Evolutionary conservation across 306 rosid genomes (phyloP).

Genomic region (Clitoria ternatea): DNA sequence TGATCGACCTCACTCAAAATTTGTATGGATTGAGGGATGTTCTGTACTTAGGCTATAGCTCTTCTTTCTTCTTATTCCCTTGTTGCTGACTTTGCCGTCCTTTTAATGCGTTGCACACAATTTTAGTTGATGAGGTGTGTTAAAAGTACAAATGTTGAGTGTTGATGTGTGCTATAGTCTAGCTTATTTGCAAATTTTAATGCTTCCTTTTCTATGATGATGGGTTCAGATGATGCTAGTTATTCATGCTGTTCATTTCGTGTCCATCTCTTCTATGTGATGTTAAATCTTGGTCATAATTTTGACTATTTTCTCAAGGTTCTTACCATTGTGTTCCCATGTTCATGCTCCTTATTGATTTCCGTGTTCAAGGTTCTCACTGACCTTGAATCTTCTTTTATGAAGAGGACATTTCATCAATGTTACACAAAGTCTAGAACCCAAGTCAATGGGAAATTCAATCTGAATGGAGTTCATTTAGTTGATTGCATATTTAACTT

Average conservation of each 20-base stretch:
- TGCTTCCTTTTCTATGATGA: background rate
- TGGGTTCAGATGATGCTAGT: background rate
- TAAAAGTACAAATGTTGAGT: background rate
- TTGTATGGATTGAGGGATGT: background rate
- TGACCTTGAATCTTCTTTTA: background rate
- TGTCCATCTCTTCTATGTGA: background rate
- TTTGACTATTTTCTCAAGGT: background rate
- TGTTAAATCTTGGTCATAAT: background rate
- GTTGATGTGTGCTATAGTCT: background rate
- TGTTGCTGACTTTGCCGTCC: background rate
- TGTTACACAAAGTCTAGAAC: too few relatives aligned
- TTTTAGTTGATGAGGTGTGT: background rate
- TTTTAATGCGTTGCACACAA: background rate
- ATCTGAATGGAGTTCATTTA: background rate
- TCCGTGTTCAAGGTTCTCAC: background rate
- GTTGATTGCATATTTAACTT: background rate
- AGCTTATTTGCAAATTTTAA: background rate
- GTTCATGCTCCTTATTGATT: too few relatives aligned
- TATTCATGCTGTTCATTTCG: background rate
- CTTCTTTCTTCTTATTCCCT: background rate
- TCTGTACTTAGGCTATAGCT: background rate
- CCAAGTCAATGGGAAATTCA: background rate
- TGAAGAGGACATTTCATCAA: background rate
- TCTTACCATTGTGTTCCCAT: background rate
- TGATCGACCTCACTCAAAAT: background rate